Conservation (phyloP, 2,329 filamentous ascomycete genomes). For the Colletotrichum kahawae region DNA sequence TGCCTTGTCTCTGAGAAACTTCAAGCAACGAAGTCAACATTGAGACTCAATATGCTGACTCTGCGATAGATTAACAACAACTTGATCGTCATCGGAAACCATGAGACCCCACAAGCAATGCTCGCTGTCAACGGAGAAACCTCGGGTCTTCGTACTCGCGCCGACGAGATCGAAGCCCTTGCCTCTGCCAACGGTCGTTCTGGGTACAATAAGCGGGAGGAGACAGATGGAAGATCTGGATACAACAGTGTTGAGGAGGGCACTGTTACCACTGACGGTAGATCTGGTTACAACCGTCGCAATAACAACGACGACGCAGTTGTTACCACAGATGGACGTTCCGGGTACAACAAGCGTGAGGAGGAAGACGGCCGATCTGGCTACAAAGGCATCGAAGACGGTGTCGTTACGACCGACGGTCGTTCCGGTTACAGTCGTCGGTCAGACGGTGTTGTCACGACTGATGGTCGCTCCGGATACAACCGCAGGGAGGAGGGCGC, state of each 20-base stretch:
- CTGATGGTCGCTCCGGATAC: not conserved
- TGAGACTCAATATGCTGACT: not conserved
- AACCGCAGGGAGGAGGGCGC: not conserved
- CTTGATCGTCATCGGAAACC: not conserved
- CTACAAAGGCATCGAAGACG: not conserved
- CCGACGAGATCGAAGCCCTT: not conserved
- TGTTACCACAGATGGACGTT: not conserved
- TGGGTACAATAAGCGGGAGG: not conserved
- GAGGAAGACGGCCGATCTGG: not conserved
- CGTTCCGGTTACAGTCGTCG: not conserved
- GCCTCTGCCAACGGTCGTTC: not conserved
- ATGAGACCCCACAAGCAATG: not conserved
- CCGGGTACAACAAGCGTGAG: not conserved
- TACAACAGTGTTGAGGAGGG: not conserved
- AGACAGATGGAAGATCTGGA: not conserved
- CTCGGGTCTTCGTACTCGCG: not conserved
- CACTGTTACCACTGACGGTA: not conserved
- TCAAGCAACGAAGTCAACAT: not conserved
- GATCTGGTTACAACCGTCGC: not conserved
- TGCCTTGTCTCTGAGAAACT: not conserved
- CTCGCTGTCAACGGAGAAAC: not conserved
- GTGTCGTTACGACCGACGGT: not conserved
- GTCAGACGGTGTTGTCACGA: not conserved
- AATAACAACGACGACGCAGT: not conserved
- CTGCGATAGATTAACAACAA: not conserved